Conservation (phyloP, 495 filamentous ascomycete genomes). For the Podospora bellae-mahoneyi region DNA sequence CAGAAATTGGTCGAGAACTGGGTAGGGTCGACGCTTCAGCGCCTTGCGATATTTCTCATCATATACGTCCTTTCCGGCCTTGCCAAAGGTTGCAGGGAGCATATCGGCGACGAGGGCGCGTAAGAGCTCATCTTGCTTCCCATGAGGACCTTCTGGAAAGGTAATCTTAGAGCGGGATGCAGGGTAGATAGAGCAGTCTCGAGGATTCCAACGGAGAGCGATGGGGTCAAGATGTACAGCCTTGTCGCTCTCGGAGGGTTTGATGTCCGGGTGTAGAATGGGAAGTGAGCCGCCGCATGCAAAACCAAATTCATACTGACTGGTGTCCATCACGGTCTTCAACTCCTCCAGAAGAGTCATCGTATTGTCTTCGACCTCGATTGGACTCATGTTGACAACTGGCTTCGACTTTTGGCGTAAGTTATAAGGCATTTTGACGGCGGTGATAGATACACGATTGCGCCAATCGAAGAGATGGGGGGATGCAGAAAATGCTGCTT, state of each 20-base stretch:
- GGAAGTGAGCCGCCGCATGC: constrained; percentile 12
- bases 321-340: background rate
- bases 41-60: constrained; percentile 53
- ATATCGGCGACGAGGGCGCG: constrained; percentile 26
- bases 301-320: constrained; percentile 8
- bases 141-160: background rate
- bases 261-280: background rate
- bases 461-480: too few species aligned
- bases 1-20: constrained; percentile 50
- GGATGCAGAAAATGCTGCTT: too few species aligned
- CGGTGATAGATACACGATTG: too few species aligned
- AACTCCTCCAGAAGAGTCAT: background rate
- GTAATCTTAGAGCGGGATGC: constrained; percentile 9
- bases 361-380: background rate
- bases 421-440: too few species aligned
- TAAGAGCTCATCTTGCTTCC: background rate
- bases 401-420: too few species aligned
- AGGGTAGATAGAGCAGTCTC: background rate
- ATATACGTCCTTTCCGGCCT: constrained; percentile 41
- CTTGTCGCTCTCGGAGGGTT: background rate
- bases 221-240: background rate
- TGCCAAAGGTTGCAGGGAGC: constrained; percentile 49
- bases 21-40: constrained; percentile 42
- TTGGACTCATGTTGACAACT: too few species aligned
- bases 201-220: constrained; percentile 10